Evolutionary conservation across 2,329 filamentous ascomycete genomes (phyloP), one percentile per base, ranked within the genome.

Genomic region (Periconia macrospinosa): DNA sequence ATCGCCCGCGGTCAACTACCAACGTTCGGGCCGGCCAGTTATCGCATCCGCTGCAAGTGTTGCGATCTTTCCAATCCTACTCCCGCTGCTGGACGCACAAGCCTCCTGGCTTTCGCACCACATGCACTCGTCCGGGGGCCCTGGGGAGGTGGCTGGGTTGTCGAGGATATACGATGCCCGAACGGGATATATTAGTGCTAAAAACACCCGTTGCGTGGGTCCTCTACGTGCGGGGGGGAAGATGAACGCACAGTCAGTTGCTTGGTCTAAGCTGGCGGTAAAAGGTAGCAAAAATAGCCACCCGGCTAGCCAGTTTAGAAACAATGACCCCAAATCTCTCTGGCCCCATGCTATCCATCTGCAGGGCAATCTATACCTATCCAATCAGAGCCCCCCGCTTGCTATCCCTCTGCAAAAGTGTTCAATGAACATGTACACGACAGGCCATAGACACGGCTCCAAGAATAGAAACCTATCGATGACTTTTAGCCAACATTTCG

Each of bases 401-500:
- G 33, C 11, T 37, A 13, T 37, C 15, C 15, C 15, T 14, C 33
- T 14, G 33, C 33, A 37, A 37, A 37, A 37, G 11, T n/a, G 33
- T 37, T n/a, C 33, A 33, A 37, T 37, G 33, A 6, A 37, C 33
- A 37, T 37, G 33, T 37, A 37, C 33, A 37, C 33, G 33, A 37
- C 33, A 37, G 33, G 33, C 15, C 15, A 37, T 37, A 10, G 33
- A 37, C 33, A n/a, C 33, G 33, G 49, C 56, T 75, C 78, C 75
- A 79, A 77, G 73, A 78, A 79, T 80, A 80, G 78, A 78, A 74
- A 37, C 33, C 33, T 3, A 10, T 6, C 6, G 61, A 61, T 67
- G 64, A 58, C 67, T 69, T 76, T 79, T 71, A 70, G 66, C 65
- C 69, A 61, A 65, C 56, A 69, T 71, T 75, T 58, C 66, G 33